phyloP scores from a whole-genome alignment of 495 filamentous ascomycete genomes.

The Penicillium simplicissimum region DNA sequence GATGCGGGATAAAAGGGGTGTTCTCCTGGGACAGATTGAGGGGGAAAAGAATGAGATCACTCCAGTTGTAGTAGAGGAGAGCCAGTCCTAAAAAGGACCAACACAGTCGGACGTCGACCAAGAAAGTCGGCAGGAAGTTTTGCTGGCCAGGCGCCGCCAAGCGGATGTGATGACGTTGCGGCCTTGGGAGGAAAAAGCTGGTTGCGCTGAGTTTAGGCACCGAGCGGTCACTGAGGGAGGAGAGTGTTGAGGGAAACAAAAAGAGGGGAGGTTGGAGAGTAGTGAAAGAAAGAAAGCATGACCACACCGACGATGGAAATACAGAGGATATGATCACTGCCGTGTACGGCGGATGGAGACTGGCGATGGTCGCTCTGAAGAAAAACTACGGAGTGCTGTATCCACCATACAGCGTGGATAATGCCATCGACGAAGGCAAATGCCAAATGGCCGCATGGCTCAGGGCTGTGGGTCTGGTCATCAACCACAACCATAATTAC shows the following conservation, averaged over 20 bases:
- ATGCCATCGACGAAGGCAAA: constrained; percentile 3
- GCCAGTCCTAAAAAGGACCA: neutral
- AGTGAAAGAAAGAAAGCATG: constrained; percentile 5
- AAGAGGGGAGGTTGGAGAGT: constrained; percentile 1
- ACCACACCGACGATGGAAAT: neutral
- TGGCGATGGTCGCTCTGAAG: too few relatives aligned
- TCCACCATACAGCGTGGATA: too few relatives aligned
- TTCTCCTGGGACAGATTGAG: neutral
- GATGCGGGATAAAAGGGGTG: constrained; percentile 1
- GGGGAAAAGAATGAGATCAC: neutral
- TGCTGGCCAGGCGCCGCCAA: constrained; percentile 8
- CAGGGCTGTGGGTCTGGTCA: constrained; percentile 13
- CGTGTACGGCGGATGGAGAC: neutral
- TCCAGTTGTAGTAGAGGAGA: neutral
- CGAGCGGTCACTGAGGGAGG: neutral
- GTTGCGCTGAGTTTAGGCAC: constrained; percentile 3
- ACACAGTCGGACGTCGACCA: neutral
- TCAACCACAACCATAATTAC: neutral
- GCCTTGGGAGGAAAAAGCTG: constrained; percentile 3
- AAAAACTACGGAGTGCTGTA: too few relatives aligned
- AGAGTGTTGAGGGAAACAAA: neutral
- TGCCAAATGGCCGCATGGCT: constrained; percentile 4
- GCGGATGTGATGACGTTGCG: constrained; percentile 20
- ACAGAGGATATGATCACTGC: neutral
- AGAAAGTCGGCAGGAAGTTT: neutral